Conservation (phyloP, 2,329 filamentous ascomycete genomes). For the Alternaria sp. region DNA sequence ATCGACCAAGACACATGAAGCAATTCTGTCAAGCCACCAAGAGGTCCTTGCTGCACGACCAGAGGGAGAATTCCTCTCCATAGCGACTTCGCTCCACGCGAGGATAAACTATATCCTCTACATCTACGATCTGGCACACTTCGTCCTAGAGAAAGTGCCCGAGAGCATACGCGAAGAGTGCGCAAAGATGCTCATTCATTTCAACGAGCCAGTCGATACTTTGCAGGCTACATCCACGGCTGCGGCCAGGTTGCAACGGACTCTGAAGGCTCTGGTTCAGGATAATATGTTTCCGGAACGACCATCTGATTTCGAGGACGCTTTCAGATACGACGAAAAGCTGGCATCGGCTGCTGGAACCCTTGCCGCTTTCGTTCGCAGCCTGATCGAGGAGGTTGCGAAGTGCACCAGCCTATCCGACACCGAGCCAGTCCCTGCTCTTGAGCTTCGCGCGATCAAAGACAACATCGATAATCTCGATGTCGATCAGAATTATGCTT, state of each 20-base stretch:
- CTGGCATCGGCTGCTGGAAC: slow-evolving; percentile 22
- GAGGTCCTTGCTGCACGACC: slow-evolving; percentile 23
- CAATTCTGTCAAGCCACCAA: slow-evolving; percentile 21
- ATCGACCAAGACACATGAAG: slow-evolving; percentile 28
- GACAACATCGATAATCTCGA: slow-evolving; percentile 12
- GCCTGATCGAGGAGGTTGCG: slow-evolving; percentile 17
- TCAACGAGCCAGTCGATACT: slow-evolving; percentile 20
- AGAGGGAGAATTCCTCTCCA: slow-evolving; percentile 36
- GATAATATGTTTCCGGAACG: slow-evolving; percentile 40
- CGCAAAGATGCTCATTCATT: slow-evolving; percentile 52
- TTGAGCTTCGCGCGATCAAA: slow-evolving; percentile 6
- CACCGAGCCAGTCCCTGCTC: slow-evolving; percentile 2
- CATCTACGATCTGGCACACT: slow-evolving; percentile 24
- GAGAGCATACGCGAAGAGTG: slow-evolving; percentile 8
- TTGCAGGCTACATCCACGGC: slow-evolving; percentile 24
- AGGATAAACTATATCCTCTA: slow-evolving; percentile 28
- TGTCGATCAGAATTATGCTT: slow-evolving; percentile 4
- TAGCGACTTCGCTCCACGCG: slow-evolving; percentile 27
- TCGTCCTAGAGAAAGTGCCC: slow-evolving; percentile 14
- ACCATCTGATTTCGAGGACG: slow-evolving; percentile 24
- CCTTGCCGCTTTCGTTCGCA: slow-evolving; percentile 18
- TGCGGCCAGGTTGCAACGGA: slow-evolving; percentile 29
- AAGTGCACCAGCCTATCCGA: slow-evolving; percentile 12
- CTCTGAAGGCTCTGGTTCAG: slow-evolving; percentile 25
- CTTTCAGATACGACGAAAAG: slow-evolving; percentile 28